phyloP scores from a whole-genome alignment of 305 asterid genomes.

The Coffea humblotiana region DNA sequence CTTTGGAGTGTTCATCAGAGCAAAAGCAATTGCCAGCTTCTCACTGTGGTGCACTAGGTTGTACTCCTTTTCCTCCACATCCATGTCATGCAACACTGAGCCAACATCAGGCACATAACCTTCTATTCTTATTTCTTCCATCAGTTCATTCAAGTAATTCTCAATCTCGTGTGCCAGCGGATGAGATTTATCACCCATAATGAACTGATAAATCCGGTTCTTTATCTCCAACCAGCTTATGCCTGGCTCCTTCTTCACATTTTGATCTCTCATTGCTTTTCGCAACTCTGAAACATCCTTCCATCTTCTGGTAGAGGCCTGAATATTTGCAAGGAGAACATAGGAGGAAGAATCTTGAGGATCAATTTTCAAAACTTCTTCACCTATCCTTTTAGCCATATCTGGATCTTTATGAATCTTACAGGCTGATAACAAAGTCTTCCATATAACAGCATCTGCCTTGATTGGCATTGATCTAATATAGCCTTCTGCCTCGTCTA shows the following conservation, averaged over 20 bases:
- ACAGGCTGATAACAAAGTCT: slow-evolving; percentile 79
- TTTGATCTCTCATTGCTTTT: slow-evolving; percentile 57
- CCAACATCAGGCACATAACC: slow-evolving; percentile 74
- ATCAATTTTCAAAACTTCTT: slow-evolving; percentile 57
- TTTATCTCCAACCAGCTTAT: slow-evolving; percentile 79
- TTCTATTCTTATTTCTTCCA: slow-evolving; percentile 46
- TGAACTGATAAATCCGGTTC: slow-evolving; percentile 59
- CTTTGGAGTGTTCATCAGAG: slow-evolving; percentile 60
- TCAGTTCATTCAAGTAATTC: slow-evolving; percentile 53
- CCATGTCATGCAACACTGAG: slow-evolving; percentile 77
- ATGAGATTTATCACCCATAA: slow-evolving; percentile 63
- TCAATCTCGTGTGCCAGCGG: slow-evolving; percentile 51
- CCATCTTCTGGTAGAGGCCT: slow-evolving; percentile 73
- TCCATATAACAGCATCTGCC: slow-evolving; percentile 76
- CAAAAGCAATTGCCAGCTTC: slow-evolving; percentile 79
- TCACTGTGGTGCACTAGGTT: slow-evolving; percentile 80
- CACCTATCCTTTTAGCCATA: slow-evolving; percentile 60
- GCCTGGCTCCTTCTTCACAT: slow-evolving; percentile 82
- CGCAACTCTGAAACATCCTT: slow-evolving; percentile 56
- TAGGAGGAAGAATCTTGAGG: slow-evolving; percentile 74
- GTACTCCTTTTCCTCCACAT: slow-evolving; percentile 70
- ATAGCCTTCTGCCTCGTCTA: slow-evolving; percentile 71
- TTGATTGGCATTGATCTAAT: slow-evolving; percentile 69
- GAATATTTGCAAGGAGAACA: slow-evolving; percentile 71
- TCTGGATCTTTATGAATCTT: slow-evolving; percentile 64